Conservation (phyloP, 176 grass and related monocot species). For the Tillandsia fasciculata region DNA sequence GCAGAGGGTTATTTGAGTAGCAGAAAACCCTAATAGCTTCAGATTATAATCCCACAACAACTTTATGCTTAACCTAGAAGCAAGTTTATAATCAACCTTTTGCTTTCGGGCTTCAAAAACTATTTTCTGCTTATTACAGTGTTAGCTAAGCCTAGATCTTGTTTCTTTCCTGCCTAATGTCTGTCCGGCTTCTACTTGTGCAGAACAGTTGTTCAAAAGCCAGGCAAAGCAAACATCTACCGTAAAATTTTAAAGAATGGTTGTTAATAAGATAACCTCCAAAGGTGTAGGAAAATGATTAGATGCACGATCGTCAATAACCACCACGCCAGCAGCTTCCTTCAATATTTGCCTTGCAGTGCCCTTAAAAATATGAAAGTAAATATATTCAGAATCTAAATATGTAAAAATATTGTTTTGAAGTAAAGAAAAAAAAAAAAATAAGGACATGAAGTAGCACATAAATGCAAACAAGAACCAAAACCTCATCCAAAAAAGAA, state of each 20-base stretch:
- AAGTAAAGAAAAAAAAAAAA: neutral
- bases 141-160: too few relatives aligned
- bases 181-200: too few relatives aligned
- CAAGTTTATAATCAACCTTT: too few relatives aligned
- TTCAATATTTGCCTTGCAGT: slow-evolving; percentile 80
- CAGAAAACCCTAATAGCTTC: too few relatives aligned
- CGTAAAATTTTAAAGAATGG: neutral
- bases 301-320: slow-evolving; percentile 41
- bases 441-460: neutral
- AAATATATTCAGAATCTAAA: slow-evolving; percentile 27
- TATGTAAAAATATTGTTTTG: neutral
- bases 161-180: too few relatives aligned
- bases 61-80: too few relatives aligned
- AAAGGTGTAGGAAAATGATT: slow-evolving; percentile 57
- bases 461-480: neutral
- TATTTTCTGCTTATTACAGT: too few relatives aligned
- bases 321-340: slow-evolving; percentile 64
- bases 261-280: slow-evolving; percentile 35
- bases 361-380: slow-evolving; percentile 43
- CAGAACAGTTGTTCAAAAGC: too few relatives aligned
- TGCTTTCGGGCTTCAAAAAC: too few relatives aligned
- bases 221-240: too few relatives aligned
- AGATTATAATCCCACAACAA: too few relatives aligned
- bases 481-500: neutral
- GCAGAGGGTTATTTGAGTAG: neutral